Evolutionary conservation across 2,329 filamentous ascomycete genomes (phyloP), one percentile per base, ranked within the genome.

Genomic region (Hypocrella siamensis): DNA sequence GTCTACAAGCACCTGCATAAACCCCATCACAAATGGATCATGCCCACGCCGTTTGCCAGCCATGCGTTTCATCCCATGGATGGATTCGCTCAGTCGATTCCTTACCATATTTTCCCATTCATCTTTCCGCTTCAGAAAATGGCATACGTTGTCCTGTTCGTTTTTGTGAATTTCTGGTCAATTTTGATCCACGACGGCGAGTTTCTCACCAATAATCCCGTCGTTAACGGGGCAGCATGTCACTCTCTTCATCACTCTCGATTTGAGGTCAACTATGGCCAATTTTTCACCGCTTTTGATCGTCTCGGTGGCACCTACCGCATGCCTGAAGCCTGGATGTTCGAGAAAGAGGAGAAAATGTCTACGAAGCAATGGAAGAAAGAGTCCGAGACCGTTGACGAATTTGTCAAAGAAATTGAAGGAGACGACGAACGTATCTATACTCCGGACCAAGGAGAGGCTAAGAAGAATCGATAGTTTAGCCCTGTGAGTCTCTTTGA

Each of bases 11-110:
- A 65, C 42, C 67, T 94, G 31, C 88, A 96, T 71, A 96, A 96
- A 72, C 79, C 85, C 42, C 88, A 96, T 60, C 88, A 96, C 75
- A 94, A 93, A 65, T 96, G 88, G 88, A 94, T 96, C 58, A 92
- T 94, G 83, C 88, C 88, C 3, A 93, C 84, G 3, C 88, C 88
- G 1, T 94, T 74, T 53, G 86, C 88, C 26, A 85, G 79, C 44
- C 81, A 93, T 51, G 88, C 88, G 35, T 96, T 96, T 70, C 85
- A 96, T 62, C 86, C 88, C 1, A 54, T 94, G 32, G 88, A 96
- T 50, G 88, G 88, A 48, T 94, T 79, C 58, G 69, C 75, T 9
- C 88, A 96, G 62, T 81, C 79, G 38, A 53, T 93, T 29, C 88
- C 88, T 1, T 96, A 96, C 61, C 88, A 96, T 60, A 46, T 93